Base-by-base conservation (phyloP, 2,329 filamentous ascomycete species). In the Paecilomyces formosus region DNA sequence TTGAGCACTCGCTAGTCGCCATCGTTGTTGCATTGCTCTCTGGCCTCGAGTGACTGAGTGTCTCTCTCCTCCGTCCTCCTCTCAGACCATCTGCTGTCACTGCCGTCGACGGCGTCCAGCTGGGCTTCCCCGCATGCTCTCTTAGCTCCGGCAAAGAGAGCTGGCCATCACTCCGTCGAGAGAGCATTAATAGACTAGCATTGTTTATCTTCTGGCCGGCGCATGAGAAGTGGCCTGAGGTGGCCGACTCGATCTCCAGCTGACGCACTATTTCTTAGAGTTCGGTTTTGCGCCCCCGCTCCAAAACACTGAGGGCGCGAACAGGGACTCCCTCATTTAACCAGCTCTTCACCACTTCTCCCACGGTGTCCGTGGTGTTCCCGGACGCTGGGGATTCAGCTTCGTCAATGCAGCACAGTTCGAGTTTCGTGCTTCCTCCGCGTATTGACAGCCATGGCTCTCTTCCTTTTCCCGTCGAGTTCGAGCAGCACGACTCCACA, bases 341-440 rank as follows among this genome's bases (percentile, higher is more conserved):
- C 18, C 50, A 52, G 50, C 50, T 53, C 51, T 15, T 49, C 45
- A 33, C n/a, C 49, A 55, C 58, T 60, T 55, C 49, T 55, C 33
- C 54, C 30, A 33, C 18, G 22, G 35, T 30, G 21, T 56, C 49
- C 55, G 30, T n/a, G 54, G 51, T 50, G 21, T 55, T 61, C 55
- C 55, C 62, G 62, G 24, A 22, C 28, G 26, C 49, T 55, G 45
- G 55, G 30, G 22, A 50, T 65, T 63, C 66, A 66, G 76, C 76
- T 72, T 72, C 74, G 70, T 75, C 72, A 68, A 74, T 74, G 68
- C 73, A 72, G 58, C 70, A 72, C 62, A 66, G 65, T 53, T 64
- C 69, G 49, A 56, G 66, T 55, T 68, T 70, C 62, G 58, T 65
- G 54, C 64, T 64, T 57, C 63, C 65, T 59, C 61, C 55, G 63